Percentiles rank a stretch among this genome's conserved stretches.
These are phyloP conservation scores for Blastobotrys serpentis DNA, from an alignment of 1,139 yeast species.

Conservation along the genomic window DNA sequence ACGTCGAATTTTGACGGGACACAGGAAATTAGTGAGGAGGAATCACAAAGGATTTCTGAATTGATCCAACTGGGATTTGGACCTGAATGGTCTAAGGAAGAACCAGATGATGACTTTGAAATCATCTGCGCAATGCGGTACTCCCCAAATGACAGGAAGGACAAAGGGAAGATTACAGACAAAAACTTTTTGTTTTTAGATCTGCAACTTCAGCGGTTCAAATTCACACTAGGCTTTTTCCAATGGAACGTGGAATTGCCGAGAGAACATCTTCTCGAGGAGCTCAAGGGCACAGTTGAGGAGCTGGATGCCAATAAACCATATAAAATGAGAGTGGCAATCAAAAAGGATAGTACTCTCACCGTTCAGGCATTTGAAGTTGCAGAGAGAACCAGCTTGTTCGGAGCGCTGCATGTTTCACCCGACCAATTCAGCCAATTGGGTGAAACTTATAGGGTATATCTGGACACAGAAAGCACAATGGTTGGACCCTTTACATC, in stretches of 20 bases:
- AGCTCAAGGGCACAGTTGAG: conserved; percentile 47
- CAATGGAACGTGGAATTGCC: conserved; percentile 48
- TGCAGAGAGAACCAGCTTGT: conserved; percentile 41
- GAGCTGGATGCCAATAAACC: conserved; percentile 36
- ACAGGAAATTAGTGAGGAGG: neutral
- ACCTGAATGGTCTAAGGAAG: neutral
- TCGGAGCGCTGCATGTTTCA: conserved; percentile 44
- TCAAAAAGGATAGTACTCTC: conserved; percentile 47
- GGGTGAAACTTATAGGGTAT: conserved; percentile 54
- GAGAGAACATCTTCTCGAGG: conserved; percentile 44
- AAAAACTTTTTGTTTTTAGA: conserved; percentile 52
- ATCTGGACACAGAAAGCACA: conserved; percentile 55
- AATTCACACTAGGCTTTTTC: conserved; percentile 56
- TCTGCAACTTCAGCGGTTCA: conserved; percentile 62
- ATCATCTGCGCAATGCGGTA: conserved; percentile 69
- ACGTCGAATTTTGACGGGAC: neutral
- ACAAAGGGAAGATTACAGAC: conserved; percentile 13
- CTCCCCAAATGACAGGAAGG: conserved; percentile 50
- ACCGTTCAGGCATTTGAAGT: conserved; percentile 52
- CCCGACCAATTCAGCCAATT: conserved; percentile 19
- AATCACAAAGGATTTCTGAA: neutral
- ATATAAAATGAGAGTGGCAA: conserved; percentile 59
- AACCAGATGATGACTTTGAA: conserved; percentile 42
- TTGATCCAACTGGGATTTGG: neutral
- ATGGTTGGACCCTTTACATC: conserved; percentile 75